Evolutionary conservation across 2,329 filamentous ascomycete species (phyloP), one percentile per base, ranked within the genome.

Genomic region (Penicillium vulpinum): DNA sequence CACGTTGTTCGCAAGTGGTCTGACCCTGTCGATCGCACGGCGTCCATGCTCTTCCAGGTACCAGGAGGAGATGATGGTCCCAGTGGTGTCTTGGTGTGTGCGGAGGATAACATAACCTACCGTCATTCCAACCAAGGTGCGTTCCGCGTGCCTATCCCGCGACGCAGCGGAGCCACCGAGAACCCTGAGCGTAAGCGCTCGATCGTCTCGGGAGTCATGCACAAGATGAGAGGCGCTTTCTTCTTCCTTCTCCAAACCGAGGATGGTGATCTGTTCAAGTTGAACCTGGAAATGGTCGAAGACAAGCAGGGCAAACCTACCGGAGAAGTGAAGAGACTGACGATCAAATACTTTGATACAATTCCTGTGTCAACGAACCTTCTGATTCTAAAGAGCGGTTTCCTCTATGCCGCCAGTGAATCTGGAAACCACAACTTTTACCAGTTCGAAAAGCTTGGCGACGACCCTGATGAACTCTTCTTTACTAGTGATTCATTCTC

Each of bases 321-420:
- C 0, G 89, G 89, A 29, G 90, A 94, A 69, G 92, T 97, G 2
- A 85, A 85, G 67, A 83, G 87, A 57, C 79, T 99, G 56, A 94
- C 91, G 73, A 90, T 99, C 76, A 97, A 97, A 73, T 99, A 97
- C 75, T 99, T 97, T 67, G 94, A 99, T 68, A 99, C 94, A 0
- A 89, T 97, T 4, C 93, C 95, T 0, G 82, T 96, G 36, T 91
- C 92, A 0, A 88, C 90, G 0, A 95, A 85, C 70, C 83, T 99
- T 43, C 91, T 92, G 72, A 96, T 99, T 64, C 77, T 99, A 64
- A 96, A 96, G 77, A 96, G 92, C 63, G 95, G 94, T 28, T 99
- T 96, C 70, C 83, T 99, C 11, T 99, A 94, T 69, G 89, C 93
- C 51, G 91, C 92, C 8, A 91, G 90, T 68, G 93, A 99, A 74